These are phyloP conservation scores for Aspergillus sp. DNA, from an alignment of 2,329 filamentous ascomycete genomes.

Conservation along the genomic window DNA sequence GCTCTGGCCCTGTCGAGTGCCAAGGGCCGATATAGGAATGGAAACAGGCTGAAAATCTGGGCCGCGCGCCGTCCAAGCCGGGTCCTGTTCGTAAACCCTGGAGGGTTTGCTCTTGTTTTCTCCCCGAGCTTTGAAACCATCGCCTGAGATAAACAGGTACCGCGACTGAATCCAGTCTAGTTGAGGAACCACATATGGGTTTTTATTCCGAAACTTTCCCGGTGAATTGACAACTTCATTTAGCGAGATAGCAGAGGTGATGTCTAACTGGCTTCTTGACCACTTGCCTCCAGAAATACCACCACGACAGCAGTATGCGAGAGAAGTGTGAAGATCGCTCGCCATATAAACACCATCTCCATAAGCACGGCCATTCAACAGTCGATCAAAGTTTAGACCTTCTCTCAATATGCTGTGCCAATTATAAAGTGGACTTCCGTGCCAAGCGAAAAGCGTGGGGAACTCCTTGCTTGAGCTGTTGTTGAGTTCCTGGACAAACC, in stretches of 20 bases:
- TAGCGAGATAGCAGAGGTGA: constrained; percentile 66
- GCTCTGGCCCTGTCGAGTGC: constrained; percentile 42
- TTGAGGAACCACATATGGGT: constrained; percentile 65
- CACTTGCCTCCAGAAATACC: constrained; percentile 46
- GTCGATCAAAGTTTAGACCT: constrained; percentile 71
- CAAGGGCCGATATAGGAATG: constrained; percentile 57
- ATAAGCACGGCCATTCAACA: constrained; percentile 66
- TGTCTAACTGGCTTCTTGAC: constrained; percentile 66
- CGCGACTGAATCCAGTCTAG: constrained; percentile 88
- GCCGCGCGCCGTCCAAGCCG: constrained; percentile 44
- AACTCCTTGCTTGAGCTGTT: constrained; percentile 45
- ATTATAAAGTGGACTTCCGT: constrained; percentile 74
- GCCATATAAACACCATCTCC: constrained; percentile 86
- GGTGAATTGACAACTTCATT: constrained; percentile 84
- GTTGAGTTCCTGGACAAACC: constrained; percentile 67
- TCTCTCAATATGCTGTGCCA: constrained; percentile 90
- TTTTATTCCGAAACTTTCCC: constrained; percentile 53
- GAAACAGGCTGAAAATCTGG: constrained; percentile 39
- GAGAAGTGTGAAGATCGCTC: constrained; percentile 58
- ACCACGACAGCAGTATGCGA: too few species aligned
- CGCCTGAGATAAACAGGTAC: constrained; percentile 69
- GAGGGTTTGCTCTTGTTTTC: not conserved
- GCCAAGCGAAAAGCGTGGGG: constrained; percentile 82
- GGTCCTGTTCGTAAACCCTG: constrained; percentile 41
- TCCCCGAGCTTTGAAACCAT: constrained; percentile 24